phyloP scores from a whole-genome alignment of 2,329 filamentous ascomycete species.

The Lasiodiplodia theobromae region DNA sequence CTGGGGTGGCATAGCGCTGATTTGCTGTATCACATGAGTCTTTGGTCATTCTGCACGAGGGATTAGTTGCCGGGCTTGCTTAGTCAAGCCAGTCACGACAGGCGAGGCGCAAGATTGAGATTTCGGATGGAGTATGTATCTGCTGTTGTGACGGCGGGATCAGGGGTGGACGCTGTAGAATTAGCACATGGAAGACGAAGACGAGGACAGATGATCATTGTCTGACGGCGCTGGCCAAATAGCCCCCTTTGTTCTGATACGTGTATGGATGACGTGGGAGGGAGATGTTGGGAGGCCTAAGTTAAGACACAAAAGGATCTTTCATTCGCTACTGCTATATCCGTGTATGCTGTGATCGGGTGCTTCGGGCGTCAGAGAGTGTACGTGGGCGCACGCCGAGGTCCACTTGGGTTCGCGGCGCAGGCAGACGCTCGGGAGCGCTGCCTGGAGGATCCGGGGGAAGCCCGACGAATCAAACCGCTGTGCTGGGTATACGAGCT shows the following conservation, averaged over 20 bases:
- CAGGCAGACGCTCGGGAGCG: neutral
- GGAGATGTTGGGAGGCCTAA: neutral
- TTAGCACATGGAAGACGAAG: conserved; percentile 16
- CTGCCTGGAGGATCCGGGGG: conserved; percentile 14
- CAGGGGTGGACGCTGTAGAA: conserved; percentile 15
- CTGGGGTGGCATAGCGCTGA: conserved; percentile 23
- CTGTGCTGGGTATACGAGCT: neutral
- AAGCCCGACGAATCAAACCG: conserved; percentile 9
- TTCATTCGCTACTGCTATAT: conserved; percentile 5
- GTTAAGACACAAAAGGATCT: conserved; percentile 7
- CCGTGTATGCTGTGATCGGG: neutral
- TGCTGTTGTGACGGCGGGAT: neutral
- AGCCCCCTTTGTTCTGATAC: conserved; percentile 9
- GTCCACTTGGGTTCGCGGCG: too few species aligned
- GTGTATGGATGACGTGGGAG: conserved; percentile 18
- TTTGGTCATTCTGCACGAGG: conserved; percentile 9
- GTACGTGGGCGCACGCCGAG: conserved; percentile 8
- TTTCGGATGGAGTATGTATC: neutral
- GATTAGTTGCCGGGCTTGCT: conserved; percentile 8
- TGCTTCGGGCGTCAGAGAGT: neutral
- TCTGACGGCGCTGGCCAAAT: conserved; percentile 6
- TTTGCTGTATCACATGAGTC: conserved; percentile 21
- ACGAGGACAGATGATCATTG: conserved; percentile 24
- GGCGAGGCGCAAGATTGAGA: conserved; percentile 20
- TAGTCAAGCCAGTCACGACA: conserved; percentile 10